Conservation (phyloP, 2,329 filamentous ascomycete genomes). For the Aquanectria penicillioides region DNA sequence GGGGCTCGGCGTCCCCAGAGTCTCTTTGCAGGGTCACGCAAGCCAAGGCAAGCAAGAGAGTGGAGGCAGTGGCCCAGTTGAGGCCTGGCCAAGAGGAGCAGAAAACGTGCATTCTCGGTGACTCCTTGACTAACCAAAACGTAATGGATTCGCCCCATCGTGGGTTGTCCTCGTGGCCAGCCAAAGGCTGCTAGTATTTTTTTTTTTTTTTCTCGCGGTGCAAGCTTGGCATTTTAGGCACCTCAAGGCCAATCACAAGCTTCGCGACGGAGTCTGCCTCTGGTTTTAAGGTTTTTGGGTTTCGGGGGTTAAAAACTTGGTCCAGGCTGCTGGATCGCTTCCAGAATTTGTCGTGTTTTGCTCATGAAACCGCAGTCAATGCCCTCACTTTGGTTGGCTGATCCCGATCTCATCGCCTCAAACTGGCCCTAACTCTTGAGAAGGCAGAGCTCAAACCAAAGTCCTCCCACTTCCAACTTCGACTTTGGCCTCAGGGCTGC, state of each 20-base stretch:
- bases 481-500: too few species aligned
- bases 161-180: constrained; percentile 22
- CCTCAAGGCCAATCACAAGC: background rate
- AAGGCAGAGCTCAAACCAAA: too few species aligned
- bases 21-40: too few species aligned
- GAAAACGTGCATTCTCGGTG: constrained; percentile 16
- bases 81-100: background rate
- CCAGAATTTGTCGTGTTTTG: constrained; percentile 1
- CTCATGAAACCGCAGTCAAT: too few species aligned
- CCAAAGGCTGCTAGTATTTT: constrained; percentile 15
- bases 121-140: constrained; percentile 31
- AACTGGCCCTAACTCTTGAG: too few species aligned
- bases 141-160: constrained; percentile 28
- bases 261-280: background rate
- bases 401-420: too few species aligned
- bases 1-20: constrained; percentile 12
- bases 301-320: constrained; percentile 17
- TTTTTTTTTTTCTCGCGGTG: background rate
- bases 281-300: constrained; percentile 24
- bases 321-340: constrained; percentile 7
- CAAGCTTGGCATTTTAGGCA: too few species aligned
- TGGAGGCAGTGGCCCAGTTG: background rate
- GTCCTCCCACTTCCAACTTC: too few species aligned
- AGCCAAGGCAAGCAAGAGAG: background rate
- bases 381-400: too few species aligned